Percentiles rank a stretch among this genome's conserved stretches.
Evolutionary conservation across 352 stramenopile species (phyloP).

Genomic region (Phytophthora pinifolia): DNA sequence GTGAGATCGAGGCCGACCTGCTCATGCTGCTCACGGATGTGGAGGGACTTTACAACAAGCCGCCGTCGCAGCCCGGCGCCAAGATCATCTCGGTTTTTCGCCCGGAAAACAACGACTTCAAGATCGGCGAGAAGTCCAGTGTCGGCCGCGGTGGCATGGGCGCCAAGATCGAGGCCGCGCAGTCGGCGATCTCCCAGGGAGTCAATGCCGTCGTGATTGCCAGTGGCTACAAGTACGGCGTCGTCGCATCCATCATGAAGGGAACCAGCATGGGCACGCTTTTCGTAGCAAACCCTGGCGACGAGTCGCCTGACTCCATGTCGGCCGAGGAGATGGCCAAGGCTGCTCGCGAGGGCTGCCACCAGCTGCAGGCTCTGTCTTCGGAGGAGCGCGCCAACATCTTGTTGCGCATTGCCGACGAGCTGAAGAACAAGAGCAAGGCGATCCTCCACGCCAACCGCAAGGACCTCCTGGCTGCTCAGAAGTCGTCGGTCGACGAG

Average conservation of each 20-base stretch:
- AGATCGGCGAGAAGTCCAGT: conserved; percentile 81
- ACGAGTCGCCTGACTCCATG: conserved; percentile 33
- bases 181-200: conserved; percentile 86
- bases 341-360: conserved; percentile 77
- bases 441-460: conserved; percentile 92
- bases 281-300: conserved; percentile 75
- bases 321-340: conserved; percentile 82
- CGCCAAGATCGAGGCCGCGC: conserved; percentile 92
- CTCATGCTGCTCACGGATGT: conserved; percentile 98
- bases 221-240: conserved; percentile 92
- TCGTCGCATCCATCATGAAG: conserved; percentile 89
- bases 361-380: conserved; percentile 88
- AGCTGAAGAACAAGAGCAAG: conserved; percentile 81
- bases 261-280: conserved; percentile 81
- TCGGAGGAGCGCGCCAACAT: conserved; percentile 88
- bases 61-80: conserved; percentile 66
- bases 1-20: conserved; percentile 92
- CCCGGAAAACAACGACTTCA: conserved; percentile 55
- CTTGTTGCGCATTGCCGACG: conserved; percentile 86
- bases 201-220: conserved; percentile 94
- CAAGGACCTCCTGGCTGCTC: conserved; percentile 88
- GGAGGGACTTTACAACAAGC: conserved; percentile 94
- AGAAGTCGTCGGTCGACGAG: conserved; percentile 61
- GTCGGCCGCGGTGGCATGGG: conserved; percentile 94
- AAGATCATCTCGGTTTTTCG: conserved; percentile 81